Percentiles rank a stretch among this genome's conserved stretches.
Evolutionary conservation across 805 yeast species (phyloP).

Genomic region (Yamadazyma philogaea): DNA sequence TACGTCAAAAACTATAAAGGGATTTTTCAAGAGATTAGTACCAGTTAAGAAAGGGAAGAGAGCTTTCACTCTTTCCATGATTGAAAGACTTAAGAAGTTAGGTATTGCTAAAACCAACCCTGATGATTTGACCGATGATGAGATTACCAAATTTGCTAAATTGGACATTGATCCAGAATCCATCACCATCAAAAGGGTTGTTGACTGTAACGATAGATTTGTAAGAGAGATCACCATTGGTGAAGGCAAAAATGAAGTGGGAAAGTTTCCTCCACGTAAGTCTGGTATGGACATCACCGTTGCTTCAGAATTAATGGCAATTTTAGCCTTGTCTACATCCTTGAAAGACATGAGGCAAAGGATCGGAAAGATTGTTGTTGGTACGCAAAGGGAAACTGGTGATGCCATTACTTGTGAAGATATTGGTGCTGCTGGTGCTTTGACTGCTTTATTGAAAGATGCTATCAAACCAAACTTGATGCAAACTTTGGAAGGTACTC

Average conservation of each 20-base stretch:
- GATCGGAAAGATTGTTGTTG: slow-evolving; percentile 87
- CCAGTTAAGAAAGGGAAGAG: slow-evolving; percentile 82
- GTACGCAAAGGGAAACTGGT: slow-evolving; percentile 63
- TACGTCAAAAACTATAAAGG: slow-evolving; percentile 74
- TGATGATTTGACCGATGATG: slow-evolving; percentile 73
- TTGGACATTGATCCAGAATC: slow-evolving; percentile 87
- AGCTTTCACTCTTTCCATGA: slow-evolving; percentile 74
- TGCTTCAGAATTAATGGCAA: slow-evolving; percentile 96
- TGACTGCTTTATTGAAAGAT: slow-evolving; percentile 91
- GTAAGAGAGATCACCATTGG: slow-evolving; percentile 88
- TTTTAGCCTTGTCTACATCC: slow-evolving; percentile 76
- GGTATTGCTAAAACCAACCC: slow-evolving; percentile 84
- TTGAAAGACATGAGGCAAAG: slow-evolving; percentile 82
- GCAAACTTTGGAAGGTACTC: slow-evolving; percentile 98
- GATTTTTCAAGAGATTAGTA: slow-evolving; percentile 80
- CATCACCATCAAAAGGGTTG: slow-evolving; percentile 88
- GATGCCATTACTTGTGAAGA: slow-evolving; percentile 92
- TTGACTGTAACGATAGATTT: slow-evolving; percentile 91
- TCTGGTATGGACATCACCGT: slow-evolving; percentile 96
- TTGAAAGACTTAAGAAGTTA: slow-evolving; percentile 68
- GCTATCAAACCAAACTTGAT: slow-evolving; percentile 94
- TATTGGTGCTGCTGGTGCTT: slow-evolving; percentile 92
- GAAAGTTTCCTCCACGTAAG: slow-evolving; percentile 73
- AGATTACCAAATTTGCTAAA: slow-evolving; percentile 70
- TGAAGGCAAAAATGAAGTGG: slow-evolving; percentile 80